A percentile compares a stretch with the other conserved stretches of the same genome.
phyloP scores from a whole-genome alignment of 345 rosid genomes.

The Aquilaria yunnanensis region DNA sequence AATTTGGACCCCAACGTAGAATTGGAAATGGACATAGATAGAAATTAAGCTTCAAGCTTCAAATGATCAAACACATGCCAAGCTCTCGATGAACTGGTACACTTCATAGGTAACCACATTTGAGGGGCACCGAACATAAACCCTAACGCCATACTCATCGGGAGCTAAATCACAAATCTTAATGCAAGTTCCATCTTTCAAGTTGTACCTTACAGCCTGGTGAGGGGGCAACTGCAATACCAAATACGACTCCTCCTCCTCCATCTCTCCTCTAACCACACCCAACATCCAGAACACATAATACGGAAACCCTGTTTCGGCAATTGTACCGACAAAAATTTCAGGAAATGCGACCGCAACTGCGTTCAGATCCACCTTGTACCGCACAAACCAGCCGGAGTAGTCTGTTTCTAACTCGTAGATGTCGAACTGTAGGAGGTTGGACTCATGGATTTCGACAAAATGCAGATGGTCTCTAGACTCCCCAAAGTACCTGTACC shows the following conservation, averaged over 20 bases:
- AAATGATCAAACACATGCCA: too few relatives aligned
- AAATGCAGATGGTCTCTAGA: slow-evolving; percentile 3
- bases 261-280: background rate
- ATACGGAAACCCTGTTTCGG: background rate
- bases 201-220: background rate
- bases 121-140: too few relatives aligned
- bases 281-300: background rate
- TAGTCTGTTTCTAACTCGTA: background rate
- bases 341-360: background rate
- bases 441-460: background rate
- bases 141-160: background rate
- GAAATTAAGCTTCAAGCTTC: too few relatives aligned
- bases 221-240: background rate
- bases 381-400: slow-evolving; percentile 5
- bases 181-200: background rate
- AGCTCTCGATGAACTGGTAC: too few relatives aligned
- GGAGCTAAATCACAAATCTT: background rate
- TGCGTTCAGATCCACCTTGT: slow-evolving; percentile 1
- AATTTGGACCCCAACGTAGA: too few relatives aligned
- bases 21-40: too few relatives aligned
- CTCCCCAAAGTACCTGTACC: slow-evolving; percentile 3
- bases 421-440: background rate
- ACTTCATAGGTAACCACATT: too few relatives aligned
- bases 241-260: background rate
- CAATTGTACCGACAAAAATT: background rate